phyloP scores from a whole-genome alignment of 2,329 filamentous ascomycete species.

The Periconia sp. region DNA sequence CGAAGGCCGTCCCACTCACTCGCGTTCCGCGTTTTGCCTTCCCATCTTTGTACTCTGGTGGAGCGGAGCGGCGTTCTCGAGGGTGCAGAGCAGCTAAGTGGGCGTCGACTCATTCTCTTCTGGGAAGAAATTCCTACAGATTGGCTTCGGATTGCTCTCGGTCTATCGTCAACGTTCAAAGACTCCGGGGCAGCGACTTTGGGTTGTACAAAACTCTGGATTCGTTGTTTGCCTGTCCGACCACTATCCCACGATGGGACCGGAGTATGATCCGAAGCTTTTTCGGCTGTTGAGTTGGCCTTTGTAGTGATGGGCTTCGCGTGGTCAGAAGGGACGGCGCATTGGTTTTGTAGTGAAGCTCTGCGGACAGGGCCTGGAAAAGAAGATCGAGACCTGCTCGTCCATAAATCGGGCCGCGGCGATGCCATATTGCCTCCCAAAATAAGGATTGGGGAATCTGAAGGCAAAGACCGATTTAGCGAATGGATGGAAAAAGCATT shows the following conservation, averaged over 20 bases:
- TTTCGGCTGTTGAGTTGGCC: slow-evolving; percentile 4
- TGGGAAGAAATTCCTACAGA: not conserved
- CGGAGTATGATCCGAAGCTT: slow-evolving; percentile 10
- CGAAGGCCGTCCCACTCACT: slow-evolving; percentile 50
- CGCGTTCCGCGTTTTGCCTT: slow-evolving; percentile 33
- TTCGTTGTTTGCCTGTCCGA: not conserved
- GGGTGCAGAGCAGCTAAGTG: slow-evolving; percentile 19
- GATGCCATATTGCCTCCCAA: slow-evolving; percentile 20
- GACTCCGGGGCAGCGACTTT: slow-evolving; percentile 2
- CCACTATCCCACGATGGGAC: not conserved
- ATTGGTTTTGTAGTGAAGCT: slow-evolving; percentile 14
- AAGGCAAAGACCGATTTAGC: not conserved
- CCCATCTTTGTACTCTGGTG: slow-evolving; percentile 36
- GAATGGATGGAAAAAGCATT: slow-evolving; percentile 6
- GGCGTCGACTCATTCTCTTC: slow-evolving; percentile 10
- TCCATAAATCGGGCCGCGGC: slow-evolving; percentile 12
- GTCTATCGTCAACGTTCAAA: not conserved
- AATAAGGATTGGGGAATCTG: not conserved
- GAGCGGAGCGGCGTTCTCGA: slow-evolving; percentile 21
- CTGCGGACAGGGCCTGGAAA: slow-evolving; percentile 19
- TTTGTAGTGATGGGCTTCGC: slow-evolving; percentile 3
- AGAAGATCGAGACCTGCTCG: slow-evolving; percentile 15
- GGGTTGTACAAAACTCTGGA: not conserved
- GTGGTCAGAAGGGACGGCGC: not conserved
- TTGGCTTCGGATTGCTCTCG: not conserved